Conservation (phyloP, 148 eudicot genomes). For the Chenopodium formosanum region DNA sequence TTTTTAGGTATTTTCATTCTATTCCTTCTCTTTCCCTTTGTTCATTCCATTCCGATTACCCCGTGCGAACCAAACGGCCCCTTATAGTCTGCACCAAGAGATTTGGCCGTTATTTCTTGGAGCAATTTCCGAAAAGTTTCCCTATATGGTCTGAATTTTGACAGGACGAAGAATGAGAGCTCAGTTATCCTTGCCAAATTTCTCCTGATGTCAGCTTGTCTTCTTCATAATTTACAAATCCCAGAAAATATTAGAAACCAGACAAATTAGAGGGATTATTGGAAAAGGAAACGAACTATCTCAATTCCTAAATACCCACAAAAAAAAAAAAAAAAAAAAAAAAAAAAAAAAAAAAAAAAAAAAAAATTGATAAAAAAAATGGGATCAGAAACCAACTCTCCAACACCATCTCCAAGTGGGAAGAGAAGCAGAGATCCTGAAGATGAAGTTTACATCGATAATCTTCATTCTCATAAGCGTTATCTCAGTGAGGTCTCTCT, state of each 20-base stretch:
- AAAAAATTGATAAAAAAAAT: constrained; percentile 20
- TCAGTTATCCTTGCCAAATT: not conserved
- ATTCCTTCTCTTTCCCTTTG: no score
- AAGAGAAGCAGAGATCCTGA: constrained; percentile 91
- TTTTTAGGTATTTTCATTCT: no score
- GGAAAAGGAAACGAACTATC: not conserved
- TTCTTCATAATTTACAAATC: not conserved
- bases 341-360: not conserved
- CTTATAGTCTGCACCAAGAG: no score
- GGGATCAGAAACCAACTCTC: constrained; percentile 56
- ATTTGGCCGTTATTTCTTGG: no score
- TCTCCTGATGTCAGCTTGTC: not conserved
- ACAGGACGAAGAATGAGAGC: no score
- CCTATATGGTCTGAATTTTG: no score
- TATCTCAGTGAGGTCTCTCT: constrained; percentile 76
- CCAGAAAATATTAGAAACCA: not conserved
- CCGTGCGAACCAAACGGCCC: no score
- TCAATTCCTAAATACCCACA: not conserved
- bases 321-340: no score
- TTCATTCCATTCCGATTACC: no score
- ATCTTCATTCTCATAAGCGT: constrained; percentile 93
- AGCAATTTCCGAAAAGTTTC: no score
- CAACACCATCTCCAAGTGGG: constrained; percentile 54
- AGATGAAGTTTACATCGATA: constrained; percentile 88
- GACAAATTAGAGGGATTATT: not conserved